These are phyloP conservation scores for Cordia subcordata DNA, from an alignment of 257 asterid genomes.

Conservation along the genomic window DNA sequence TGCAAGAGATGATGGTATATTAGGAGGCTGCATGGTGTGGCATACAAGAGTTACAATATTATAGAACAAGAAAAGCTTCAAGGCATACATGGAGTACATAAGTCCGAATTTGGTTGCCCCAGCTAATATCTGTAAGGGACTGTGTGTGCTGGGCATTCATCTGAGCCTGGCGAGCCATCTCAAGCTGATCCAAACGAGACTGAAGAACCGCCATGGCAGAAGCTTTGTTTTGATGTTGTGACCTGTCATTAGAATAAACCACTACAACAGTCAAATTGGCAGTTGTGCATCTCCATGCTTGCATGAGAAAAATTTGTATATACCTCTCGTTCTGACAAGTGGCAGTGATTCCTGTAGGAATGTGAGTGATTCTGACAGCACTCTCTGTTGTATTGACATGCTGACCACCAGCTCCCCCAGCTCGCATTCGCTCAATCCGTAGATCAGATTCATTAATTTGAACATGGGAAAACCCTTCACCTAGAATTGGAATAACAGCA, in stretches of 20 bases:
- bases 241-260: slow-evolving; percentile 37
- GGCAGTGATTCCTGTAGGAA: slow-evolving; percentile 88
- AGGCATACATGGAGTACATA: slow-evolving; percentile 82
- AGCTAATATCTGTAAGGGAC: slow-evolving; percentile 81
- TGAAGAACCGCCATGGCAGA: slow-evolving; percentile 98
- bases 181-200: slow-evolving; percentile 90
- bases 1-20: slow-evolving; percentile 25
- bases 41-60: neutral
- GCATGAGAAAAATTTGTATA: too few relatives aligned
- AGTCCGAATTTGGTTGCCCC: slow-evolving; percentile 94
- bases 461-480: slow-evolving; percentile 59
- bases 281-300: neutral
- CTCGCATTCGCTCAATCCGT: slow-evolving; percentile 62
- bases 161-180: slow-evolving; percentile 78
- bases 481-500: slow-evolving; percentile 90
- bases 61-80: neutral
- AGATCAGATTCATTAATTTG: slow-evolving; percentile 91
- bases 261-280: neutral
- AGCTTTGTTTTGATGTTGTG: slow-evolving; percentile 91
- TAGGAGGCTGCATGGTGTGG: neutral
- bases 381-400: slow-evolving; percentile 83
- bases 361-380: slow-evolving; percentile 92
- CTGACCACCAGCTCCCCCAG: slow-evolving; percentile 98
- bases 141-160: slow-evolving; percentile 74
- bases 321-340: slow-evolving; percentile 93